Base-by-base conservation (phyloP, 1,139 yeast species). In the Blastobotrys elegans region DNA sequence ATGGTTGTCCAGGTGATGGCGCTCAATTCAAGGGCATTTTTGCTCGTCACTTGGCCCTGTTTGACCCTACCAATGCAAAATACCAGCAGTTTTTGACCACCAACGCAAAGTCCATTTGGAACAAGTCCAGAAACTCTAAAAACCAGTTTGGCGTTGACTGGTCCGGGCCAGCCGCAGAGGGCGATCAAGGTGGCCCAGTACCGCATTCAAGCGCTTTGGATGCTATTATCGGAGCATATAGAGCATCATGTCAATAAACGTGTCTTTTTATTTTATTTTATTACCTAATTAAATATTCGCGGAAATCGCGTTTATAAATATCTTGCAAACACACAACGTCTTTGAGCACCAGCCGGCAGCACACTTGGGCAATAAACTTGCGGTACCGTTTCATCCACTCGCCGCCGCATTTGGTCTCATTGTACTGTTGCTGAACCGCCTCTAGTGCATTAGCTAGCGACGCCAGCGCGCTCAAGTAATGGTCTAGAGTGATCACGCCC, bases 341-440 rank as follows among this genome's bases (percentile, higher is more conserved):
- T 48, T 56, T 57, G 26, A 58, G 51, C 29, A 58, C 44, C 35
- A 57, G 47, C 14, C 61, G 48, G 34, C 59, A 55, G 16, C 55
- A 59, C 18, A 53, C 54, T 10, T 51, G 51, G 21, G 55, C 54
- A 4, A 51, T 48, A 36, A 58, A 58, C 22, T 47, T 39, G n/a
- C 56, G 49, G 46, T 50, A 58, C 17, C 44, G 47, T 14, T 46
- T 50, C 21, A 56, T 46, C 60, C 60, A 58, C 21, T 50, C 50
- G 10, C 40, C 50, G 26, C 47, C 49, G 21, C 32, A 24, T 4
- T 37, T 43, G 7, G 46, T 36, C 18, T 44, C 44, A 5, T 26
- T 34, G 26, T 17, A 17, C 20, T 44, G 48, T n/a, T 48, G 46
- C 22, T 51, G 49, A 27, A 54, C 47, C 3, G 54, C 44, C 40